Evolutionary conservation across 1,284 basidiomycete genomes (phyloP).

Genomic region (Austroboletus niveus): DNA sequence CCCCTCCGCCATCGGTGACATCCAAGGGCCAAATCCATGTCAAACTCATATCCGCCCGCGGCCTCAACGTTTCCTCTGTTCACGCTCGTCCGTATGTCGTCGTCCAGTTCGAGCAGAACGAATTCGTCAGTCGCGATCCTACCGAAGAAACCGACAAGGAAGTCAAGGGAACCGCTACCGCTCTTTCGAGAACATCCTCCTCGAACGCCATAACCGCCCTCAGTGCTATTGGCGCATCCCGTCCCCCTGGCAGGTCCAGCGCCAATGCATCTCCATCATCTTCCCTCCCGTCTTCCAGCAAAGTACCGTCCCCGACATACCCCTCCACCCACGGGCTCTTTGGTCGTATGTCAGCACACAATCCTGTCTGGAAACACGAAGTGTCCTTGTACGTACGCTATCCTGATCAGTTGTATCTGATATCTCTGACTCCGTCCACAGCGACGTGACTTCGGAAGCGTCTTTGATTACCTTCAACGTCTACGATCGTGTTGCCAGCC

Average conservation of each 20-base stretch:
- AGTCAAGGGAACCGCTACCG: slow-evolving; percentile 76
- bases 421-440: slow-evolving; percentile 36
- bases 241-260: slow-evolving; percentile 37
- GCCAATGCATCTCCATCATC: slow-evolving; percentile 40
- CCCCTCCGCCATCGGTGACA: slow-evolving; percentile 36
- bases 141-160: slow-evolving; percentile 84
- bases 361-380: slow-evolving; percentile 99
- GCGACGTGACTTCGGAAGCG: slow-evolving; percentile 92
- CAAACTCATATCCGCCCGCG: slow-evolving; percentile 91
- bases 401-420: slow-evolving; percentile 11
- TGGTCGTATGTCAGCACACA: slow-evolving; percentile 69
- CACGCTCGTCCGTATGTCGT: slow-evolving; percentile 89
- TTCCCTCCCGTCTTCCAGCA: slow-evolving; percentile 39
- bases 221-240: slow-evolving; percentile 61
- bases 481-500: slow-evolving; percentile 88
- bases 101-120: slow-evolving; percentile 98
- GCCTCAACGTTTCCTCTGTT: slow-evolving; percentile 72
- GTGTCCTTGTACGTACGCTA: slow-evolving; percentile 82
- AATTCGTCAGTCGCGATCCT: slow-evolving; percentile 93
- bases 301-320: slow-evolving; percentile 26
- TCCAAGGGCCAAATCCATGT: slow-evolving; percentile 88
- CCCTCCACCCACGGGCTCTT: slow-evolving; percentile 53
- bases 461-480: slow-evolving; percentile 89
- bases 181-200: slow-evolving; percentile 56
- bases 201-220: slow-evolving; percentile 65